Conservation (phyloP, 352 stramenopile species). For the Halophytophthora polymorphica region DNA sequence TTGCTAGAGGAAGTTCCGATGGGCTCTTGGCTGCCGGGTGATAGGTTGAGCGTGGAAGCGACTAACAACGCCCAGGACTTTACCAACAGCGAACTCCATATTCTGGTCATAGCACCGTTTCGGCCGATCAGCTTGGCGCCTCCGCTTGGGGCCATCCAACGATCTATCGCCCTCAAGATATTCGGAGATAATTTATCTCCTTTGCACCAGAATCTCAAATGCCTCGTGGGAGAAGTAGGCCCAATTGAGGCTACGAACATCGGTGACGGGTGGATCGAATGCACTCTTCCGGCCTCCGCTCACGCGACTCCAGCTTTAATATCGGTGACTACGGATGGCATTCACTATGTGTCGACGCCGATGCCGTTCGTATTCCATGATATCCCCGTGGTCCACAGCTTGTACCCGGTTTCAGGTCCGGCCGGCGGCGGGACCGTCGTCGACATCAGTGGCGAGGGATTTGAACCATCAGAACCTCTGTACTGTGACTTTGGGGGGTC, state of each 20-base stretch:
- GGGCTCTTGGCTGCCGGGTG: constrained; percentile 5
- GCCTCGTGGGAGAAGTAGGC: constrained; percentile 33
- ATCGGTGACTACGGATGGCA: constrained; percentile 25
- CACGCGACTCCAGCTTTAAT: constrained; percentile 9
- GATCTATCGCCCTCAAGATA: constrained; percentile 21
- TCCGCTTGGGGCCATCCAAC: constrained; percentile 15
- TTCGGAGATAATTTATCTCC: constrained; percentile 18
- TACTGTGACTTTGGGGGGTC: constrained; percentile 39
- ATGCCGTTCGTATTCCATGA: constrained; percentile 42
- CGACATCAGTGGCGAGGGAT: constrained; percentile 30
- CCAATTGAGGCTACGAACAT: constrained; percentile 22
- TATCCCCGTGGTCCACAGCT: constrained; percentile 30
- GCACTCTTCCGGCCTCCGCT: constrained; percentile 21
- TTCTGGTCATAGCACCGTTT: constrained; percentile 40
- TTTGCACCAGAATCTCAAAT: constrained; percentile 28
- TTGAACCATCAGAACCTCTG: constrained; percentile 9
- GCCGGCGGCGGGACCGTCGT: constrained; percentile 39
- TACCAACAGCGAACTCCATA: constrained; percentile 74
- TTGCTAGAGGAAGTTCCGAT: constrained; percentile 9
- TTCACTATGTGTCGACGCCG: constrained; percentile 22
- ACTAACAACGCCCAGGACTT: constrained; percentile 93
- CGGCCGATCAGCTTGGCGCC: constrained; percentile 19
- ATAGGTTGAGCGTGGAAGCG: constrained; percentile 69
- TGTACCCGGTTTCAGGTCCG: constrained; percentile 42
- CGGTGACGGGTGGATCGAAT: constrained; percentile 33